These are phyloP conservation scores for Hyphopichia pseudoburtonii DNA, from an alignment of 1,139 yeast species.

Conservation along the genomic window DNA sequence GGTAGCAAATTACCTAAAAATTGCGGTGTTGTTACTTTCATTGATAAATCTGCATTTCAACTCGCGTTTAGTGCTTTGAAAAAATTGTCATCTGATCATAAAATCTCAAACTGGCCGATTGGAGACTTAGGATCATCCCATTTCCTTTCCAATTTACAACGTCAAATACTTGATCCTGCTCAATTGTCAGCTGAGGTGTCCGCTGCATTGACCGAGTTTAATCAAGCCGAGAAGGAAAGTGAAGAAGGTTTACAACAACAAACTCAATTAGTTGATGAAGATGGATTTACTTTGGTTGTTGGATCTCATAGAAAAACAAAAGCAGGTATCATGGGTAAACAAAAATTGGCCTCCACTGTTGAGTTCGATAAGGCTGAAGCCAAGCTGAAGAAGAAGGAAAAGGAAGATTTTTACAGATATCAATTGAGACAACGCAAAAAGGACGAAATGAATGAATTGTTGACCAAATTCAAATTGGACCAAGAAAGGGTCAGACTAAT, in stretches of 20 bases:
- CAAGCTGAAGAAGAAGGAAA: conserved; percentile 74
- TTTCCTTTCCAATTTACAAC: conserved; percentile 27
- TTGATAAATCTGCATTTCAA: conserved; percentile 72
- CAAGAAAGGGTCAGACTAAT: conserved; percentile 79
- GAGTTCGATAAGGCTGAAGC: conserved; percentile 44
- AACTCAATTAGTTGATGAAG: conserved; percentile 76
- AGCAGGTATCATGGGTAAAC: conserved; percentile 61
- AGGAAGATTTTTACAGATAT: conserved; percentile 91
- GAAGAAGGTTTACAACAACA: conserved; percentile 55
- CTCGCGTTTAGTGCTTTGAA: conserved; percentile 65
- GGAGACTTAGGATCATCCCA: conserved; percentile 27
- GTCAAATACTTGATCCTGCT: conserved; percentile 44
- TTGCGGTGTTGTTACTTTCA: conserved; percentile 70
- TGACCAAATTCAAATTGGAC: conserved; percentile 82
- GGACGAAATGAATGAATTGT: conserved; percentile 84
- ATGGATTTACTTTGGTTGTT: conserved; percentile 89
- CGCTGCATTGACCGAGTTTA: conserved; percentile 63
- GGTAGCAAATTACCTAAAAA: conserved; percentile 61
- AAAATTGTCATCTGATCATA: conserved; percentile 34
- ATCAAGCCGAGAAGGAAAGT: conserved; percentile 66
- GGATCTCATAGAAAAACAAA: conserved; percentile 82
- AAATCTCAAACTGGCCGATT: conserved; percentile 33
- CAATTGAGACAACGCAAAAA: conserved; percentile 93
- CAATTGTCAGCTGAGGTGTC: conserved; percentile 54
- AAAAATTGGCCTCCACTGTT: conserved; percentile 45